These are phyloP conservation scores for Eutrema heterophyllum DNA, from an alignment of 345 rosid genomes.

Conservation along the genomic window DNA sequence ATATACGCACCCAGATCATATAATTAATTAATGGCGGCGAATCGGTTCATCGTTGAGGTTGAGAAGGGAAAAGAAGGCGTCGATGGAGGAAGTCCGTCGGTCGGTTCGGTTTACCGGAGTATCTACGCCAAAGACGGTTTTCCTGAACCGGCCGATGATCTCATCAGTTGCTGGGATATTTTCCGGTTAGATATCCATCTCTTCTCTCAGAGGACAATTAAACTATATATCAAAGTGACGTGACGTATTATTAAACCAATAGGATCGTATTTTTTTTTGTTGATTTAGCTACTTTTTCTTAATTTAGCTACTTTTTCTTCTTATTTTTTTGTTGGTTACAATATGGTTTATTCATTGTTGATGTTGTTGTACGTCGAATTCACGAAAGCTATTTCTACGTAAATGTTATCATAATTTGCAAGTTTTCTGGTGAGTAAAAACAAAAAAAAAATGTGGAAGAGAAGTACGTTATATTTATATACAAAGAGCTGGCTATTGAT, in stretches of 20 bases:
- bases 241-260: too few species aligned
- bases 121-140: slow-evolving; percentile 75
- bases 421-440: not conserved
- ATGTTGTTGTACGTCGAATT: not conserved
- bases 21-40: slow-evolving; percentile 14
- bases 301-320: too few species aligned
- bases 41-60: slow-evolving; percentile 50
- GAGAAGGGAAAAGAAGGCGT: slow-evolving; percentile 65
- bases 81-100: slow-evolving; percentile 53
- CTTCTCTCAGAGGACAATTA: not conserved
- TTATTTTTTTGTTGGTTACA: not conserved
- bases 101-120: slow-evolving; percentile 88
- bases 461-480: too few species aligned
- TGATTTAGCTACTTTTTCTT: too few species aligned
- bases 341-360: not conserved
- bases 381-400: not conserved
- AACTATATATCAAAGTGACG: not conserved
- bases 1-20: not conserved
- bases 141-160: slow-evolving; percentile 61
- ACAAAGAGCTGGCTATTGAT: too few species aligned
- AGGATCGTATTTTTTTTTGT: too few species aligned
- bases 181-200: slow-evolving; percentile 56
- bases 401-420: not conserved
- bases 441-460: not conserved
- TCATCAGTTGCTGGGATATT: slow-evolving; percentile 90